Evolutionary conservation across 208 protist species (phyloP).

Genomic region (Leishmania major): DNA sequence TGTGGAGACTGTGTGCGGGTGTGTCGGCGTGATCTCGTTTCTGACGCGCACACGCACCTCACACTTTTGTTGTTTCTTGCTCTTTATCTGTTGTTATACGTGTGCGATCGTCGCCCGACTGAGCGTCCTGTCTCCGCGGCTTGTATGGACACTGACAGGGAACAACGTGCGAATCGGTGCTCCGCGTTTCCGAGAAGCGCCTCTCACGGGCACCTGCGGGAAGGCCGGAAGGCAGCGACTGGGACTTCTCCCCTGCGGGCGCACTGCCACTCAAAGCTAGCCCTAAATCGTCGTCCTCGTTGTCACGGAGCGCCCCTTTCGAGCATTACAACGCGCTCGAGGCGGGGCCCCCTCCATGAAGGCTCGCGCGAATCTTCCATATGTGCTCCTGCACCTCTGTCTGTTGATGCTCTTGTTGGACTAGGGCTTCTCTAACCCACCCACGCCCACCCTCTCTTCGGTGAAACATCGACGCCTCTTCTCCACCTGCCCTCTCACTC

Average conservation of each 20-base stretch:
- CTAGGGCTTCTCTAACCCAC: too few relatives aligned
- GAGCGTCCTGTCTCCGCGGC: background rate
- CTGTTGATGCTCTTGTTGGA: background rate
- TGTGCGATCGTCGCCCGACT: background rate
- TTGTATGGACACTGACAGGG: background rate
- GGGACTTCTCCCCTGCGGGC: background rate
- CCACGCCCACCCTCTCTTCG: background rate
- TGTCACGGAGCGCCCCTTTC: background rate
- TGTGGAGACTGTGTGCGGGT: background rate
- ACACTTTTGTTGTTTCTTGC: background rate
- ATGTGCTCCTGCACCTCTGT: background rate
- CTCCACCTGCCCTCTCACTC: background rate
- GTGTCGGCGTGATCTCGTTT: background rate
- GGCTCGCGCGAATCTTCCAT: background rate
- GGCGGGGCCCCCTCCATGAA: background rate
- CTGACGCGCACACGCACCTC: background rate
- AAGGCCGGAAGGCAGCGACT: background rate
- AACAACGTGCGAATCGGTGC: background rate
- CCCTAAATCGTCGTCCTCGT: background rate
- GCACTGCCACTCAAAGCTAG: background rate
- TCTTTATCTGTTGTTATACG: background rate
- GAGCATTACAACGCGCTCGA: background rate
- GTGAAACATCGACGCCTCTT: background rate
- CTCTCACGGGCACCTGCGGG: background rate
- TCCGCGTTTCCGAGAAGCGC: background rate